These are phyloP conservation scores for Capillidium heterosporum DNA, from an alignment of 371 early-diverging fungal genomes.

Conservation along the genomic window DNA sequence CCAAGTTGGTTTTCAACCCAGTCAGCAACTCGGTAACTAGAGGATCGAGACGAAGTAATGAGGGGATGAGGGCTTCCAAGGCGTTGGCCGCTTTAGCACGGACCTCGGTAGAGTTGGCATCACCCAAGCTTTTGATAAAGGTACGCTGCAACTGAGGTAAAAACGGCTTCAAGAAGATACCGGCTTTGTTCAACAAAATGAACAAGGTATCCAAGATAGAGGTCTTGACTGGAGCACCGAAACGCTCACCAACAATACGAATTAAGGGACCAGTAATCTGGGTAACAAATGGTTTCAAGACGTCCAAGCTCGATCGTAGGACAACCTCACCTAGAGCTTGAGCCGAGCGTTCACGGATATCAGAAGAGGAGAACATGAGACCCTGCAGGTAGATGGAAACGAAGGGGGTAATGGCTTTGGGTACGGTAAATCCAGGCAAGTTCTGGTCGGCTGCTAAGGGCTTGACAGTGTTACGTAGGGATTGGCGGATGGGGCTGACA, in stretches of 20 bases:
- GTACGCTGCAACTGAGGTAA: slow-evolving; percentile 94
- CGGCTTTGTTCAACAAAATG: slow-evolving; percentile 57
- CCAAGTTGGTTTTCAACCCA: slow-evolving; percentile 20
- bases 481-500: slow-evolving; percentile 48
- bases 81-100: slow-evolving; percentile 69
- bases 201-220: slow-evolving; percentile 73
- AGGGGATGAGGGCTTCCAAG: slow-evolving; percentile 50
- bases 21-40: slow-evolving; percentile 61
- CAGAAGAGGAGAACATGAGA: slow-evolving; percentile 70
- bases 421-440: slow-evolving; percentile 72
- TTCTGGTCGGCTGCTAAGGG: slow-evolving; percentile 28
- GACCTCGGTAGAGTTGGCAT: slow-evolving; percentile 40
- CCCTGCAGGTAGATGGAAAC: slow-evolving; percentile 87
- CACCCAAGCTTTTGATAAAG: slow-evolving; percentile 78
- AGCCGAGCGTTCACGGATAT: slow-evolving; percentile 72
- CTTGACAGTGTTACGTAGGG: slow-evolving; percentile 32
- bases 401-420: slow-evolving; percentile 82
- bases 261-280: slow-evolving; percentile 93
- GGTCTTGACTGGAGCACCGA: slow-evolving; percentile 75
- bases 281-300: slow-evolving; percentile 78
- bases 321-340: slow-evolving; percentile 67
- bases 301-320: slow-evolving; percentile 45
- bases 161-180: slow-evolving; percentile 82
- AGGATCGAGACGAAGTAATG: slow-evolving; percentile 75
- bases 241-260: slow-evolving; percentile 91